These are phyloP conservation scores for Clausena lansium DNA, from an alignment of 345 rosid species.

Conservation along the genomic window DNA sequence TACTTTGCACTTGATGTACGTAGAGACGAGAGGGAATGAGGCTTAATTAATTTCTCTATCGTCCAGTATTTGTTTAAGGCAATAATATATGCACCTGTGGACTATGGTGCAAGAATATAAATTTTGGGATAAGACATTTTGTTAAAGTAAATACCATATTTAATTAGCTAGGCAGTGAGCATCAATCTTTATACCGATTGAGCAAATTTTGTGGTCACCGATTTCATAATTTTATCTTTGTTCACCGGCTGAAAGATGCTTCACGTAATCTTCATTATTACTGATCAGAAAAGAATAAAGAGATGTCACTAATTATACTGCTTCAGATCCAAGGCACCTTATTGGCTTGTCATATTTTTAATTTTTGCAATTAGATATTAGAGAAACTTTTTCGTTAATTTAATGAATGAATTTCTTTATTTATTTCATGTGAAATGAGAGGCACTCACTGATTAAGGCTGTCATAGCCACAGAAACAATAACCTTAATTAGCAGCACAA, in stretches of 20 bases:
- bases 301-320: background rate
- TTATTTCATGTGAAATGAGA: background rate
- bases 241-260: background rate
- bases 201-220: background rate
- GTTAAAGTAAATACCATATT: background rate
- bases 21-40: background rate
- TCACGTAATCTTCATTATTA: background rate
- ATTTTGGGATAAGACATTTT: background rate
- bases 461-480: conserved; percentile 4
- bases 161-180: background rate
- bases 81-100: background rate
- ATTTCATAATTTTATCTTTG: background rate
- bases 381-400: background rate
- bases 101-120: background rate
- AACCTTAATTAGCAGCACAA: background rate
- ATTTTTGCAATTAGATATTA: background rate
- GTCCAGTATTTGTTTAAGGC: background rate
- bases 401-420: too few relatives aligned
- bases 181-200: background rate
- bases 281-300: background rate
- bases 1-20: too few relatives aligned
- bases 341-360: background rate
- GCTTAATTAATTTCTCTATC: background rate
- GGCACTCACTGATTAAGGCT: conserved; percentile 9
- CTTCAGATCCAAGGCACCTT: background rate